phyloP scores from a whole-genome alignment of 129 eudicot genomes.

The Logfia minima region DNA sequence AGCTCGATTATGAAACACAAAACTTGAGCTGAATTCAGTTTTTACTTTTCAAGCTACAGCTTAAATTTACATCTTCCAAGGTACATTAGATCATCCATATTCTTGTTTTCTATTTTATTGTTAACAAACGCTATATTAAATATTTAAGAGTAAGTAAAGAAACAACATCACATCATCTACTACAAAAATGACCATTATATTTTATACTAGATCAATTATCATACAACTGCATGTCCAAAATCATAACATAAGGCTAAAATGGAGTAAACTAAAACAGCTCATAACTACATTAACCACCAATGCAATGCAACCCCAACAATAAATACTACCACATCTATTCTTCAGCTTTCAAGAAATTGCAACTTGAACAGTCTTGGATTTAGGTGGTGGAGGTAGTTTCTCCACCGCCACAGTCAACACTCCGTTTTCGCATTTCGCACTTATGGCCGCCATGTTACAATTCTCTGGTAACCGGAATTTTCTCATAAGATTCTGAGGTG shows the following conservation, averaged over 20 bases:
- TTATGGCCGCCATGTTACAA: constrained; percentile 46
- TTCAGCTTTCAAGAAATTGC: constrained; percentile 35
- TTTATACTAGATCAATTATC: not conserved
- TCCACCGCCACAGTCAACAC: constrained; percentile 63
- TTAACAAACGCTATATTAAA: too few relatives aligned
- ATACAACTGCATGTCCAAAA: not conserved
- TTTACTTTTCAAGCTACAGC: too few relatives aligned
- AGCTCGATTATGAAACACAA: too few relatives aligned
- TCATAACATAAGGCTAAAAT: not conserved
- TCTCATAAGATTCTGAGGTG: constrained; percentile 51
- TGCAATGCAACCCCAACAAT: not conserved
- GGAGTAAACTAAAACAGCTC: not conserved
- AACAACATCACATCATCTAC: not conserved
- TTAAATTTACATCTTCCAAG: too few relatives aligned
- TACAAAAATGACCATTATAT: not conserved
- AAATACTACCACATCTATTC: not conserved
- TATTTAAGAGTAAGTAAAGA: not conserved
- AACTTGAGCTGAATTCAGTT: too few relatives aligned
- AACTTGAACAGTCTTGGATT: constrained; percentile 66
- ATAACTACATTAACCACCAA: not conserved
- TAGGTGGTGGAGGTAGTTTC: constrained; percentile 73
- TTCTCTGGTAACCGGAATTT: constrained; percentile 68
- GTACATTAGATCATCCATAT: too few relatives aligned
- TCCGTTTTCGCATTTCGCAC: constrained; percentile 76
- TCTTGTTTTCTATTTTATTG: too few relatives aligned